Base-by-base conservation (phyloP, 2,329 filamentous ascomycete genomes). In the Sporothrix protearum region DNA sequence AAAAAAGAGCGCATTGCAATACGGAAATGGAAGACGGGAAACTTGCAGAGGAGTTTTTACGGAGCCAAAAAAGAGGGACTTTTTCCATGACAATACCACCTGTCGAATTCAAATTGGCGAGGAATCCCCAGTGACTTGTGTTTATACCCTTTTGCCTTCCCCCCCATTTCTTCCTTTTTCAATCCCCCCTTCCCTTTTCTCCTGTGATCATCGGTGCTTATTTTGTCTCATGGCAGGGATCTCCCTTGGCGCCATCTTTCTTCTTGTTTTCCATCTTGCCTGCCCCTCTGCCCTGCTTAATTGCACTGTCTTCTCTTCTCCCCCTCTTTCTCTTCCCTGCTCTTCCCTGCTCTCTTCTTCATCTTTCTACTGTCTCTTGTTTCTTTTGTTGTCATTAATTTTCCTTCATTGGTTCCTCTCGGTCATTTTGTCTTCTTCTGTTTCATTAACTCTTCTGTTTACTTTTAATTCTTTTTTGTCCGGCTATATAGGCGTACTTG, bases 401-500 rank as follows among this genome's bases (percentile, higher is more conserved):
- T 42, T 30, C 47, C 30, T n/a, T 71, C 42, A n/a, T 57, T 45
- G 42, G 19, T 39, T 57, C 39, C 33, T 45, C 16, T 25, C 22
- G 25, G 42, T 63, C 30, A 30, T 14, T 6, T 9, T 19, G 16
- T 22, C 19, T 51, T 19, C 10, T 22, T 16, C 8, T 9, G 22
- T 51, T 2, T n/a, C 22, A n/a, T 51, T 5, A 49, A 19, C 6
- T 42, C 39, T 49, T 9, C 45, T 45, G 33, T 47, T 49, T 47
- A 61, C 14, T 25, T 4, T 66, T 14, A 6, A 66, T 19, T 53
- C n/a, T 9, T 53, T n/a, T 36, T 25, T 39, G 14, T 28, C 49
- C 55, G 49, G 66, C n/a, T 57, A 55, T 68, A 55, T 68, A 68
- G 66, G 66, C 66, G 49, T 68, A 57, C 12, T 57, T 22, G 66